Evolutionary conservation across 306 rosid species (phyloP).

Genomic region (Vigna trinervia): DNA sequence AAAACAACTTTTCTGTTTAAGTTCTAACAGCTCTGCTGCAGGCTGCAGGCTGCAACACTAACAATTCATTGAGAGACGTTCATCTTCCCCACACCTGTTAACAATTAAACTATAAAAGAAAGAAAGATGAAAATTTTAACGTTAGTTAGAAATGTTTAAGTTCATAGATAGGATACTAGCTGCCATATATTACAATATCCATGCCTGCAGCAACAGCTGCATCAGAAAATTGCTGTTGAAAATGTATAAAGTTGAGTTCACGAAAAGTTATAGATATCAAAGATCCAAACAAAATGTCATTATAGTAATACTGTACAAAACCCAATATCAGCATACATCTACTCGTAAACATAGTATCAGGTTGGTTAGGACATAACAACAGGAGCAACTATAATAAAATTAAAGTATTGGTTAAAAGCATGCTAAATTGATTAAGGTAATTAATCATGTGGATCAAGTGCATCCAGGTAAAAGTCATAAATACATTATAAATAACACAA

Average conservation of each 20-base stretch:
- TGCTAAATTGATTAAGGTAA: too few relatives aligned
- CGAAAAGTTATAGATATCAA: conserved; percentile 67
- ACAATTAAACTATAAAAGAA: not conserved
- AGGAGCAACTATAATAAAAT: too few relatives aligned
- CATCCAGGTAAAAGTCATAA: too few relatives aligned
- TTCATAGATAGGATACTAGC: conserved; percentile 46
- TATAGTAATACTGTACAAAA: conserved; percentile 49
- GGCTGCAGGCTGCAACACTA: conserved; percentile 75
- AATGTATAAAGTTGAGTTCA: conserved; percentile 68
- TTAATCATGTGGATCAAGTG: too few relatives aligned
- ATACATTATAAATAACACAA: too few relatives aligned
- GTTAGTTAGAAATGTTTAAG: not conserved
- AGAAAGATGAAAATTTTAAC: not conserved
- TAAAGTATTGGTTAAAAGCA: too few relatives aligned
- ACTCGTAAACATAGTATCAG: too few relatives aligned
- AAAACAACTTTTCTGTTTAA: too few relatives aligned
- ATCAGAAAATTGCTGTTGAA: conserved; percentile 79
- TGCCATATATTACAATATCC: conserved; percentile 74
- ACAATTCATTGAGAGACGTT: conserved; percentile 73
- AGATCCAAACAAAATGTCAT: conserved; percentile 69
- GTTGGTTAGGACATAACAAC: too few relatives aligned
- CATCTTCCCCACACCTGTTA: conserved; percentile 83
- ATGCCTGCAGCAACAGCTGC: conserved; percentile 72
- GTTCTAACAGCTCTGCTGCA: too few relatives aligned
- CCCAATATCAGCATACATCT: too few relatives aligned